Conservation (phyloP, 140 eudicot genomes). For the Senecio squalidus region DNA sequence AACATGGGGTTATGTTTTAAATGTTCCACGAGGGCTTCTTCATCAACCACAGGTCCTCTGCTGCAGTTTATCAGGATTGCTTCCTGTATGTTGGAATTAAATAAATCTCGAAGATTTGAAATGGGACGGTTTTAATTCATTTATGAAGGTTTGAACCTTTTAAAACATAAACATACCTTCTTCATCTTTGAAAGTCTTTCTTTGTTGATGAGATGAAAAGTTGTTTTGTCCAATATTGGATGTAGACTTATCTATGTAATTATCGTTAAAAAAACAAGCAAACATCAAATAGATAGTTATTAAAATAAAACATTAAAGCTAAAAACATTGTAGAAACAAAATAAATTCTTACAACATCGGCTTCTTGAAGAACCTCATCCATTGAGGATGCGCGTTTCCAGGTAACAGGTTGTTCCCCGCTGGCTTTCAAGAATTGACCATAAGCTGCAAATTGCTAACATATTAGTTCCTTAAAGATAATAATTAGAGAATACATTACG, state of each 20-base stretch:
- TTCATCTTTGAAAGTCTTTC: slow-evolving; percentile 92
- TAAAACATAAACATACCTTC: slow-evolving; percentile 41
- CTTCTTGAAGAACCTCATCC: slow-evolving; percentile 94
- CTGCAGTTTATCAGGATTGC: slow-evolving; percentile 95
- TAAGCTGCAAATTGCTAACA: slow-evolving; percentile 60
- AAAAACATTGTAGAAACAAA: not conserved
- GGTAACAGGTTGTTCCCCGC: slow-evolving; percentile 87
- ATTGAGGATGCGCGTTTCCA: slow-evolving; percentile 92
- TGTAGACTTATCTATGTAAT: slow-evolving; percentile 82
- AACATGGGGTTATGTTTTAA: slow-evolving; percentile 88
- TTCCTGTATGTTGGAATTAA: slow-evolving; percentile 40
- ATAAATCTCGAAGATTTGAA: not conserved
- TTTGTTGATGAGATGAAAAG: slow-evolving; percentile 95
- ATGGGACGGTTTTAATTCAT: not conserved
- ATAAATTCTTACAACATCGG: slow-evolving; percentile 64
- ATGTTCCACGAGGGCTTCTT: slow-evolving; percentile 94
- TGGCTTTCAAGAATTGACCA: slow-evolving; percentile 96
- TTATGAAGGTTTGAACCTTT: slow-evolving; percentile 2
- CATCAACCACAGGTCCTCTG: slow-evolving; percentile 95
- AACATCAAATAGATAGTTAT: not conserved
- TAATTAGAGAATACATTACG: no score
- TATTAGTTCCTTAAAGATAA: slow-evolving; percentile 5
- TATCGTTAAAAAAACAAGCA: not conserved
- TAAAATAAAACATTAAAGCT: not conserved
- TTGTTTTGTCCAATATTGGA: slow-evolving; percentile 93